These are phyloP conservation scores for Mortierella sp. DNA, from an alignment of 371 early-diverging fungal species.

Conservation along the genomic window DNA sequence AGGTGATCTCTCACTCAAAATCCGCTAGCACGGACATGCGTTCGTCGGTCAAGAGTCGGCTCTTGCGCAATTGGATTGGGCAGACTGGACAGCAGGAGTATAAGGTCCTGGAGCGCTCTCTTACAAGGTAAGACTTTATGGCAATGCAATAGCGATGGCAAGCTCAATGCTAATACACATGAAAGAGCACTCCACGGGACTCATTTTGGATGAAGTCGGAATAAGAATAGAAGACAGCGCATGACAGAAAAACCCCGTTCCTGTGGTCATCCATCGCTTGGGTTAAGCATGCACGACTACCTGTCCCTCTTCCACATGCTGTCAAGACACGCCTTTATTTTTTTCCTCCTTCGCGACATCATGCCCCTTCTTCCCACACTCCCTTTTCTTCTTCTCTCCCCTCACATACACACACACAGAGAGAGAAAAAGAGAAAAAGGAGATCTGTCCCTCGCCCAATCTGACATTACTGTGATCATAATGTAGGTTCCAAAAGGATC, in stretches of 20 bases:
- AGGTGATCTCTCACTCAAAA: constrained; percentile 38
- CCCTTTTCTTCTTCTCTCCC: background rate
- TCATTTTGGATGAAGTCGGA: too few species aligned
- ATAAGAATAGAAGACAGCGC: too few species aligned
- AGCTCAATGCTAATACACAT: too few species aligned
- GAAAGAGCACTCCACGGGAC: too few species aligned
- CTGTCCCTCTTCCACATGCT: background rate
- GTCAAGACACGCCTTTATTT: constrained; percentile 2
- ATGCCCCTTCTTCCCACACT: background rate
- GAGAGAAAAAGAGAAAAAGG: constrained; percentile 6
- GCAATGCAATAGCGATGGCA: too few species aligned
- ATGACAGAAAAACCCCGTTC: too few species aligned
- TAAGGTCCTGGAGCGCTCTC: constrained; percentile 47
- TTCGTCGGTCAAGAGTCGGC: constrained; percentile 43
- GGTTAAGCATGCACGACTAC: constrained; percentile 5
- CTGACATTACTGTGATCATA: too few species aligned
- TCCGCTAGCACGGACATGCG: constrained; percentile 48
- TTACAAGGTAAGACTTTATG: constrained; percentile 34
- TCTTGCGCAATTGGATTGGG: constrained; percentile 50
- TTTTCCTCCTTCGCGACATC: background rate
- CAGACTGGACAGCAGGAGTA: constrained; percentile 49
- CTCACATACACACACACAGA: constrained; percentile 1
- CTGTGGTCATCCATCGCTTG: background rate
- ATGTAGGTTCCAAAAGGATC: constrained; percentile 52
- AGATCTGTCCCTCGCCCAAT: too few species aligned